phyloP scores from a whole-genome alignment of 148 eudicot genomes.

The Rhododendron williamsianum region DNA sequence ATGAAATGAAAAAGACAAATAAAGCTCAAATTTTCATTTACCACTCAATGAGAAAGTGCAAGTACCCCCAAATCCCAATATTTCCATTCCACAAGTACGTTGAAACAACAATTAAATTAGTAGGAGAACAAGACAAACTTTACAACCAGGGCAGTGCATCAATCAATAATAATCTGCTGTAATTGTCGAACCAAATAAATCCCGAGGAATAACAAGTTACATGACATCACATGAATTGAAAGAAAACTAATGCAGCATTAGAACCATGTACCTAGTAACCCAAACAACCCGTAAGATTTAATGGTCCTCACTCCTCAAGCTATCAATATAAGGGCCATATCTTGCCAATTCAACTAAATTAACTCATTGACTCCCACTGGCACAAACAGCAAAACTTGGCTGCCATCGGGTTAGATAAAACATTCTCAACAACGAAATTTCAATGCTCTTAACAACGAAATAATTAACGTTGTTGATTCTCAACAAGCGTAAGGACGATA shows the following conservation, averaged over 20 bases:
- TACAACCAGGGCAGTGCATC: background rate
- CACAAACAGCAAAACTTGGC: background rate
- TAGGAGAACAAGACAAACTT: background rate
- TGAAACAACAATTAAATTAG: background rate
- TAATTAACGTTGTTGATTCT: background rate
- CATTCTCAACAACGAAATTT: background rate
- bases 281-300: background rate
- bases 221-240: background rate
- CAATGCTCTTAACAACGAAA: background rate
- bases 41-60: background rate
- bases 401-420: background rate
- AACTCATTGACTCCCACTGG: background rate
- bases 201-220: background rate
- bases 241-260: background rate
- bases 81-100: background rate
- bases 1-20: background rate
- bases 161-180: background rate
- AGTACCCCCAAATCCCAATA: background rate
- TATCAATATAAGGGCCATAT: background rate
- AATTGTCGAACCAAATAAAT: background rate
- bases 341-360: background rate
- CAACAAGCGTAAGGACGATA: background rate
- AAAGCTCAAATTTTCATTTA: conserved; percentile 2
- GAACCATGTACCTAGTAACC: background rate
- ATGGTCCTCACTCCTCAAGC: background rate